These are phyloP conservation scores for Daldinia grandis DNA, from an alignment of 495 filamentous ascomycete genomes.

Conservation along the genomic window DNA sequence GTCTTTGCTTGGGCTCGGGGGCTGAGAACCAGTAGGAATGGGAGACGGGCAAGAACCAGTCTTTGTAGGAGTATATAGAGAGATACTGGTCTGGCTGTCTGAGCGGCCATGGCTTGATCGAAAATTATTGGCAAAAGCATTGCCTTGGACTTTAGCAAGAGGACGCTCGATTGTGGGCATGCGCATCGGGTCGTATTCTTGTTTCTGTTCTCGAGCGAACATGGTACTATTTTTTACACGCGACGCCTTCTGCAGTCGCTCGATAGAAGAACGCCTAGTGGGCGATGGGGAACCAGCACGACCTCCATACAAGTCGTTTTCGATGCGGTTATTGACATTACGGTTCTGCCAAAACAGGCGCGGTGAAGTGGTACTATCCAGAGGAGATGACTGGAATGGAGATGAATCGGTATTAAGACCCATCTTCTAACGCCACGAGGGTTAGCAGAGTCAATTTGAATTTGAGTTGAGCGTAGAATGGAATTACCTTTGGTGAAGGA, in stretches of 20 bases:
- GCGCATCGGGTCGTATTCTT: slow-evolving; percentile 88
- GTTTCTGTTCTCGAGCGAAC: slow-evolving; percentile 85
- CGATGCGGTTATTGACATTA: slow-evolving; percentile 70
- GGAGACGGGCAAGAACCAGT: slow-evolving; percentile 42
- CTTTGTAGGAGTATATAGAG: slow-evolving; percentile 52
- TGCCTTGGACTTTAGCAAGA: slow-evolving; percentile 74
- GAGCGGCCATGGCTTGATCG: slow-evolving; percentile 56
- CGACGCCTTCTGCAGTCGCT: slow-evolving; percentile 90
- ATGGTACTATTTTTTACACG: slow-evolving; percentile 97
- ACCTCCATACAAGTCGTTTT: slow-evolving; percentile 72
- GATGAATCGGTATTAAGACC: slow-evolving; percentile 72
- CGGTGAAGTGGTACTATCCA: slow-evolving; percentile 70
- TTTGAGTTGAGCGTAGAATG: neutral
- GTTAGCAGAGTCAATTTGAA: slow-evolving; percentile 38
- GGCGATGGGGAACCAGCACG: slow-evolving; percentile 70
- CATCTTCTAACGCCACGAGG: slow-evolving; percentile 50
- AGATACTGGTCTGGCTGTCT: slow-evolving; percentile 60
- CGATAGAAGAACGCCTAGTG: slow-evolving; percentile 83
- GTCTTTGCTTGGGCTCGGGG: slow-evolving; percentile 74
- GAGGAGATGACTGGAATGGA: slow-evolving; percentile 78
- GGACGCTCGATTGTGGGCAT: slow-evolving; percentile 79
- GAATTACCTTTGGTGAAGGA: slow-evolving; percentile 68
- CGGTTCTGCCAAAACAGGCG: slow-evolving; percentile 87
- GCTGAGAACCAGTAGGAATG: slow-evolving; percentile 35
- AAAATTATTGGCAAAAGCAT: slow-evolving; percentile 63